A percentile compares a stretch with the other conserved stretches of the same genome.
phyloP scores from a whole-genome alignment of 2,329 filamentous ascomycete species.

The Colletotrichum gigasporum region DNA sequence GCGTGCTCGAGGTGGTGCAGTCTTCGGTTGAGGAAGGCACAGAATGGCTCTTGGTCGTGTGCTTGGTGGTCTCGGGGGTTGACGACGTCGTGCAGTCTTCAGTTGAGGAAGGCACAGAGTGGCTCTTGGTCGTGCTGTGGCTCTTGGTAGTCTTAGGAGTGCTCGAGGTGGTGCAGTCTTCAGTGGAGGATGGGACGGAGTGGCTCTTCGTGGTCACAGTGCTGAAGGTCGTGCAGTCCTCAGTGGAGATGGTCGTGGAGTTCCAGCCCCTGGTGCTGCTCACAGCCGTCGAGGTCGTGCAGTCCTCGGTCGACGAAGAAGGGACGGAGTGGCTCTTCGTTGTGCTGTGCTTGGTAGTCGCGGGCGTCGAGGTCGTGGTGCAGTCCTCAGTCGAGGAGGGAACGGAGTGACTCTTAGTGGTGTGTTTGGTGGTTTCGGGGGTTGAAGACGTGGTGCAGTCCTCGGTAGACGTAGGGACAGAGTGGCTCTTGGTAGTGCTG shows the following conservation, averaged over 20 bases:
- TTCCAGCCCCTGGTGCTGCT: conserved; percentile 4
- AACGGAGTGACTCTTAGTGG: not conserved
- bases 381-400: not conserved
- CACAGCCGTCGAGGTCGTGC: not conserved
- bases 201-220: not conserved
- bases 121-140: not conserved
- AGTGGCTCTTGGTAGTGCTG: too few relatives aligned
- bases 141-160: conserved; percentile 5
- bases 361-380: not conserved
- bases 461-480: not conserved
- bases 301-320: not conserved
- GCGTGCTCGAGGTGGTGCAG: not conserved
- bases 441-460: not conserved
- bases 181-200: not conserved
- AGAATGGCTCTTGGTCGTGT: not conserved
- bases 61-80: not conserved
- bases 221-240: not conserved
- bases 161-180: not conserved
- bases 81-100: not conserved
- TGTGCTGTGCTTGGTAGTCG: not conserved
- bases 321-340: not conserved
- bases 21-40: not conserved
- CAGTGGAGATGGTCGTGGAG: not conserved
- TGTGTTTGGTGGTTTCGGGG: not conserved
- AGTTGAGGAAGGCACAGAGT: not conserved